Percentiles rank a stretch among this genome's conserved stretches.
phyloP scores from a whole-genome alignment of 208 protist species.

The Leishmania martiniquensis region DNA sequence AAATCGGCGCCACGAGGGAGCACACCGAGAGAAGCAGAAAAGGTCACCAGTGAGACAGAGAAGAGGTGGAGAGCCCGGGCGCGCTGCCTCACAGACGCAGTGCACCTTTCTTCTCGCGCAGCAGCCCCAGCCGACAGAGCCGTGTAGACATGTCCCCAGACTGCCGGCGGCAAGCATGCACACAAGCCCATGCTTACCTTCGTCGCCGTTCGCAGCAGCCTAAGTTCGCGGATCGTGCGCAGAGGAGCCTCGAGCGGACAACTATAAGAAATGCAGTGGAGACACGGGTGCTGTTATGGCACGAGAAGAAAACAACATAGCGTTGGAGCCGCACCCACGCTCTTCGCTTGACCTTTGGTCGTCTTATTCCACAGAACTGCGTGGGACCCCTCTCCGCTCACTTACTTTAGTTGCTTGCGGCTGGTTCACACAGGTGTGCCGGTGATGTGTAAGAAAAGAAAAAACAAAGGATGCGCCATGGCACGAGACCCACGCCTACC shows the following conservation, averaged over 20 bases:
- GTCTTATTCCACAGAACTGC: not conserved
- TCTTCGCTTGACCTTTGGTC: not conserved
- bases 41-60: not conserved
- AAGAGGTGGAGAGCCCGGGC: not conserved
- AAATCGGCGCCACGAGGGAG: not conserved
- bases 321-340: not conserved
- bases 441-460: not conserved
- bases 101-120: not conserved
- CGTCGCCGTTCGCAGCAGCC: not conserved
- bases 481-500: not conserved
- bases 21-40: not conserved
- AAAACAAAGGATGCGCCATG: not conserved
- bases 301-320: not conserved
- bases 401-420: not conserved
- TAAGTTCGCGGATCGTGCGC: not conserved
- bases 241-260: not conserved
- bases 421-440: not conserved
- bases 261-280: not conserved
- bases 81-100: not conserved
- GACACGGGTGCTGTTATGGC: not conserved
- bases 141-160: not conserved
- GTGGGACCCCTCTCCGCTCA: not conserved
- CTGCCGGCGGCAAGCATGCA: not conserved
- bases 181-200: not conserved
- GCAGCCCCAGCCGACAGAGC: not conserved